Conservation (phyloP, 2,329 filamentous ascomycete species). For the Hymenoscyphus infarciens region DNA sequence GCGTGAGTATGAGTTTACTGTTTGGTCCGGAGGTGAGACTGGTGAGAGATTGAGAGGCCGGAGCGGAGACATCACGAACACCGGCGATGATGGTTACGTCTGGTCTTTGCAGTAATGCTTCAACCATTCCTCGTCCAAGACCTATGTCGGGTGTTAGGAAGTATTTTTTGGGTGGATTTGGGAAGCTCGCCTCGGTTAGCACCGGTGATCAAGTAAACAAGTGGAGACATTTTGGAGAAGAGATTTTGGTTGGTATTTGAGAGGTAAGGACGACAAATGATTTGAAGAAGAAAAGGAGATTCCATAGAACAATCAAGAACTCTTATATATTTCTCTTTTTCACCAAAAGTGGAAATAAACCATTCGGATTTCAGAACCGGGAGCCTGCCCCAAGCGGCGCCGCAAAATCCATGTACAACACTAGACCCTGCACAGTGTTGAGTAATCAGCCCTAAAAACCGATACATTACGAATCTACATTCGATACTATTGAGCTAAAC, state of each 20-base stretch:
- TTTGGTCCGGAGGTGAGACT: constrained; percentile 37
- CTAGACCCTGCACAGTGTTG: neutral
- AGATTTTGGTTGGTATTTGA: neutral
- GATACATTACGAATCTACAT: too few species aligned
- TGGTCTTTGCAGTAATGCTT: constrained; percentile 16
- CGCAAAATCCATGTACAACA: neutral
- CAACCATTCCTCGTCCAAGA: constrained; percentile 36
- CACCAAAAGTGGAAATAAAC: neutral
- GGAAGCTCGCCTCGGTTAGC: constrained; percentile 36
- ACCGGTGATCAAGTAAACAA: constrained; percentile 35
- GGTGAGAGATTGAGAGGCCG: constrained; percentile 33
- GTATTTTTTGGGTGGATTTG: neutral
- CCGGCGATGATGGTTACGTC: constrained; percentile 33
- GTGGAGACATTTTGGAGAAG: neutral
- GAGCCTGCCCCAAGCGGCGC: neutral
- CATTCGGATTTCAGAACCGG: neutral
- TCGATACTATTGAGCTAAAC: too few species aligned
- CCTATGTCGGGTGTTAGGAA: constrained; percentile 9
- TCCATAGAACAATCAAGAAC: neutral
- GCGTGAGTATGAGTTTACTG: constrained; percentile 41
- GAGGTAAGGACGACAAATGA: neutral
- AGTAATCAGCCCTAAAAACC: neutral
- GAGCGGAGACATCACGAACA: constrained; percentile 36
- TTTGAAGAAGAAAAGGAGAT: neutral
- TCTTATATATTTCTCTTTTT: neutral